A percentile compares a stretch with the other conserved stretches of the same genome.
Evolutionary conservation across 331 rosid genomes (phyloP).

Genomic region (Acacia pycnantha): DNA sequence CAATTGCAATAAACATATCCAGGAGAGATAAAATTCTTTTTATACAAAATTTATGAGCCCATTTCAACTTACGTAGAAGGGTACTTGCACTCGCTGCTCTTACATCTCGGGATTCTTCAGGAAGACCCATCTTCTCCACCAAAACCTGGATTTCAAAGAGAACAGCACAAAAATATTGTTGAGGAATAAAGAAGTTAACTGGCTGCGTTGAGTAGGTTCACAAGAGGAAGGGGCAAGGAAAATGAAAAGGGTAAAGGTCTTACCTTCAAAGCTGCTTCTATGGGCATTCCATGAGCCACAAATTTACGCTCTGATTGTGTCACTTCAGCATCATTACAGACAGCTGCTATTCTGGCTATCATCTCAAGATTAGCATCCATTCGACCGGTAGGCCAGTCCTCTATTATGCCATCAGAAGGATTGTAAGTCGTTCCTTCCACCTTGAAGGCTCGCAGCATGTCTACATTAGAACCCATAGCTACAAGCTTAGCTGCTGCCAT

Average conservation of each 20-base stretch:
- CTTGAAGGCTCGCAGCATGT: conserved; percentile 51
- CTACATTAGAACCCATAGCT: conserved; percentile 59
- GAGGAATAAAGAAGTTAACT: not conserved
- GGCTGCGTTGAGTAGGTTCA: not conserved
- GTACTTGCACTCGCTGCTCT: conserved; percentile 25
- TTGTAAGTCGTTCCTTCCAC: conserved; percentile 83
- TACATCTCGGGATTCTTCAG: conserved; percentile 37
- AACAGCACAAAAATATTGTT: not conserved
- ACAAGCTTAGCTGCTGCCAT: conserved; percentile 77
- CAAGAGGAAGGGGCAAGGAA: conserved; percentile 5
- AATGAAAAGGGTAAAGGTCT: not conserved
- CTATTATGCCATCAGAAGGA: conserved; percentile 71
- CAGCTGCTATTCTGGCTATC: conserved; percentile 70
- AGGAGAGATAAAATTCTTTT: not conserved
- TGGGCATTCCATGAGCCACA: conserved; percentile 75
- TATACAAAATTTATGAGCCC: not conserved
- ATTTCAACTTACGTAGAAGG: conserved; percentile 43
- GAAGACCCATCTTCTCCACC: conserved; percentile 85
- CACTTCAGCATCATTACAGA: conserved; percentile 77
- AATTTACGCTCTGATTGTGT: conserved; percentile 57
- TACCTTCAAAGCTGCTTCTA: conserved; percentile 82
- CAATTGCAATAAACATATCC: not conserved
- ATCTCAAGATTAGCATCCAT: conserved; percentile 80
- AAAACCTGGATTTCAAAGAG: conserved; percentile 50
- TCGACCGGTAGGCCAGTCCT: conserved; percentile 53